Conservation (phyloP, 2,329 filamentous ascomycete species). For the Aureobasidium sp. region DNA sequence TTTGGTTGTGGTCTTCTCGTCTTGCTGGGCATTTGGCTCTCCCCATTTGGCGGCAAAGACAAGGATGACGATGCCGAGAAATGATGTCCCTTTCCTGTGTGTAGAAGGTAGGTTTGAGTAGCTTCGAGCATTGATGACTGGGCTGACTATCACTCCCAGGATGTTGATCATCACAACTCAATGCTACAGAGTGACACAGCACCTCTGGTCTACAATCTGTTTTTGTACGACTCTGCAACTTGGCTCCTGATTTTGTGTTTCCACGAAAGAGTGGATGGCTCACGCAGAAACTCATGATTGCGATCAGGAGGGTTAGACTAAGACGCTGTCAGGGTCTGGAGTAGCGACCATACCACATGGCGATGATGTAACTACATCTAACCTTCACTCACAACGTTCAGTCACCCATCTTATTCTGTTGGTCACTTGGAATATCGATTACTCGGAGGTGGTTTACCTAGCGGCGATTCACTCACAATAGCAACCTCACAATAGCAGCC, state of each 20-base stretch:
- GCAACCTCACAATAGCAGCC: background rate
- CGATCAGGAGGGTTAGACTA: background rate
- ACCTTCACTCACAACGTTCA: background rate
- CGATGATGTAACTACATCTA: background rate
- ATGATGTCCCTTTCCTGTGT: background rate
- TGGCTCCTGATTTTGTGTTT: background rate
- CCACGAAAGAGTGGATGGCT: no score
- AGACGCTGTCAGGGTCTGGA: background rate
- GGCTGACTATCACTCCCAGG: background rate
- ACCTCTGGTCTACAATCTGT: background rate
- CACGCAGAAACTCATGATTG: background rate
- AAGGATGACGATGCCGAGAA: background rate
- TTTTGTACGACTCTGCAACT: no score
- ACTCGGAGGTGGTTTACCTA: background rate
- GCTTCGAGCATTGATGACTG: background rate
- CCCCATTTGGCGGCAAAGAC: background rate
- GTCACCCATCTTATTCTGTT: background rate
- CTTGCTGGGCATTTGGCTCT: background rate
- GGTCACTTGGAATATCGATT: background rate
- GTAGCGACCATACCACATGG: background rate
- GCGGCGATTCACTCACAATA: background rate
- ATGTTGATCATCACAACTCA: background rate
- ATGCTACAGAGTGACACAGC: background rate
- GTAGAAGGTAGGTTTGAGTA: background rate
- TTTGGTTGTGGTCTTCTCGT: constrained; percentile 2